Base-by-base conservation (phyloP, 2,329 filamentous ascomycete species). In the Colletotrichum sidae region DNA sequence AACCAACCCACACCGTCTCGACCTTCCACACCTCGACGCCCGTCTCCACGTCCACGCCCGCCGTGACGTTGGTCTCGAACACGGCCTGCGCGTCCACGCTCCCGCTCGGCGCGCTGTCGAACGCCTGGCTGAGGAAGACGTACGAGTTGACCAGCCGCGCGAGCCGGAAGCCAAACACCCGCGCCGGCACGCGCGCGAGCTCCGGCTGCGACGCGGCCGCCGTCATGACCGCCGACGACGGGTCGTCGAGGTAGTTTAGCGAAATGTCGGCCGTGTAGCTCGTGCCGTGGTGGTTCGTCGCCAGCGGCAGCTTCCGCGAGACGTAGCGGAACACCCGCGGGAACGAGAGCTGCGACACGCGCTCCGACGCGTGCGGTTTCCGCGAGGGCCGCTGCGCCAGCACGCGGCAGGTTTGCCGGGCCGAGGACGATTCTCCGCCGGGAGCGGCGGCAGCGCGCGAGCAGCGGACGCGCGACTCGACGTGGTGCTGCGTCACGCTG, bases 401-500 rank as follows among this genome's bases (percentile, higher is more conserved):
- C 8, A 66, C 62, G 10, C 13, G 17, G 45, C 62, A 66, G 13
- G 10, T 44, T 11, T 41, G 62, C 11, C 44, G 42, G 25, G 39
- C 35, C 12, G 46, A 10, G 33, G 52, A 39, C 13, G 51, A 50
- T 17, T 17, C 17, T 17, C 17, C 12, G 37, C 15, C 10, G 11
- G 41, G 4, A 4, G 10, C 13, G n/a, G 12, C 34, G 7, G n/a
- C 3, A 9, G n/a, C 3, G 12, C 41, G 52, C n/a, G 50, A 47
- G 58, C 63, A 66, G 12, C 34, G 46, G 35, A 66, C 42, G 9
- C 46, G 46, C 2, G 53, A 61, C 13, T 62, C 63, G 2, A 66
- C 58, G 42, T 66, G 62, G 11, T 53, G 37, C 45, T 65, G 61
- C 7, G 38, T 60, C 25, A 55, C 33, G 33, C 25, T 38, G 50